phyloP scores from a whole-genome alignment of 2,329 filamentous ascomycete genomes.

The Paraphoma sp. region DNA sequence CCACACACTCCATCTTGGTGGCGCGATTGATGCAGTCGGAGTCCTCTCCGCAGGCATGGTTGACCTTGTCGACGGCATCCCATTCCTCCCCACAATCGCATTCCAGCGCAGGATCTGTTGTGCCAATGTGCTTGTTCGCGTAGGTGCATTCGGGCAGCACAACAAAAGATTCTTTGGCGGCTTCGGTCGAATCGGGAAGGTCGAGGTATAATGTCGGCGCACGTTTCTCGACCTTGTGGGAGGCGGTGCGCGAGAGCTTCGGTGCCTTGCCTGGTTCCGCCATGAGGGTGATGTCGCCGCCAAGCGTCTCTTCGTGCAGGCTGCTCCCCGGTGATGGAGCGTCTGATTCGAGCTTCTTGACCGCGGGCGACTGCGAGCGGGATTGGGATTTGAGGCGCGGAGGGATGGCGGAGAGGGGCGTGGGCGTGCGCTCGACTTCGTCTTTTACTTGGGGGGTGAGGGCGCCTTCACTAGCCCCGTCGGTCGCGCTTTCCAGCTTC shows the following conservation, averaged over 20 bases:
- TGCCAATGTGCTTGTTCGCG: constrained; percentile 87
- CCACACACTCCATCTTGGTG: constrained; percentile 95
- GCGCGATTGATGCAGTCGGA: constrained; percentile 98
- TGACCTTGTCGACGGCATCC: constrained; percentile 65
- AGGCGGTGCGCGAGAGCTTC: constrained; percentile 75
- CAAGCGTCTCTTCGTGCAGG: constrained; percentile 61
- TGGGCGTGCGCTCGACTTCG: constrained; percentile 30
- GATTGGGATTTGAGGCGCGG: constrained; percentile 36
- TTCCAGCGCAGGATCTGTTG: constrained; percentile 90
- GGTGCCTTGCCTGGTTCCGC: constrained; percentile 68
- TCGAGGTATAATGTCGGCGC: constrained; percentile 73
- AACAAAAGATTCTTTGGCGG: constrained; percentile 78
- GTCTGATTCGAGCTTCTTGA: constrained; percentile 37
- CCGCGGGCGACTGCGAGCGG: constrained; percentile 40
- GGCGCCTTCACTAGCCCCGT: constrained; percentile 24
- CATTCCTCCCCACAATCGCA: constrained; percentile 96
- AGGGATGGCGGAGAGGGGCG: constrained; percentile 37
- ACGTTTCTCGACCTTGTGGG: constrained; percentile 71
- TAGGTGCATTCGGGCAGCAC: constrained; percentile 87
- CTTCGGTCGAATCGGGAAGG: constrained; percentile 77
- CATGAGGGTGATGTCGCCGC: constrained; percentile 68
- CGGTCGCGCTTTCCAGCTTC: constrained; percentile 50
- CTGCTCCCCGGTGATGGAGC: constrained; percentile 48
- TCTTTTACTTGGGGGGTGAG: constrained; percentile 31
- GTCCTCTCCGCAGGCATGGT: constrained; percentile 91